Conservation (phyloP, 2,329 filamentous ascomycete genomes). For the Sclerotinia trifoliorum region DNA sequence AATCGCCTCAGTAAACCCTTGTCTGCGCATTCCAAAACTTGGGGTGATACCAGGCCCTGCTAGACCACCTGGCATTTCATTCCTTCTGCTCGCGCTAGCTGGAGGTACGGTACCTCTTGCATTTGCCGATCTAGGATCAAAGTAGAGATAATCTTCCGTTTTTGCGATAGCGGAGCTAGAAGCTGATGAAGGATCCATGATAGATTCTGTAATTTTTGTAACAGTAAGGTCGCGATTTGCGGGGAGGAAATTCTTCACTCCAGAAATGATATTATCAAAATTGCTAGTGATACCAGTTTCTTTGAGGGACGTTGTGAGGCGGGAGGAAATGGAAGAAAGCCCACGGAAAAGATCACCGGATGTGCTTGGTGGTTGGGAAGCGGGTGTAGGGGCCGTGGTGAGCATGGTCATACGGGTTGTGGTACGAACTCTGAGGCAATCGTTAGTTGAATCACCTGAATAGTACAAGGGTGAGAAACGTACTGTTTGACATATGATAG, state of each 20-base stretch:
- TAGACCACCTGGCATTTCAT: constrained; percentile 46
- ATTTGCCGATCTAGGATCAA: constrained; percentile 90
- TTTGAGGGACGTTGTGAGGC: constrained; percentile 90
- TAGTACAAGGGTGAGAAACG: constrained; percentile 39
- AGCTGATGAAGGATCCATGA: constrained; percentile 93
- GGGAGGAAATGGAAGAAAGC: constrained; percentile 87
- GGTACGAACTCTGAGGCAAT: constrained; percentile 67
- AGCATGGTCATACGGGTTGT: constrained; percentile 99
- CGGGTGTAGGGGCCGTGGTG: constrained; percentile 68
- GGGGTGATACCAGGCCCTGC: constrained; percentile 67
- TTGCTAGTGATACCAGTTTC: constrained; percentile 83
- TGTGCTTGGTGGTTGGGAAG: constrained; percentile 55
- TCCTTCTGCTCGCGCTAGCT: constrained; percentile 58
- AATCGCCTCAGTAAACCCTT: constrained; percentile 85
- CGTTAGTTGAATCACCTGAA: constrained; percentile 17
- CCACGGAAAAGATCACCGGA: constrained; percentile 81
- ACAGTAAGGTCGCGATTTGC: constrained; percentile 92
- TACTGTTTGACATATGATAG: constrained; percentile 85
- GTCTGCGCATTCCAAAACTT: constrained; percentile 85
- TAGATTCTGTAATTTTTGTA: constrained; percentile 95
- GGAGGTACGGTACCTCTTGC: constrained; percentile 89
- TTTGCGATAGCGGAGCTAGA: constrained; percentile 91
- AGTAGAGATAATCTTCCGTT: constrained; percentile 96
- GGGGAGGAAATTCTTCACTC: constrained; percentile 97
- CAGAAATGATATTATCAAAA: constrained; percentile 90